Percentiles rank a stretch among this genome's conserved stretches.
Evolutionary conservation across 257 asterid species (phyloP).

Genomic region (Plectranthus barbatus): DNA sequence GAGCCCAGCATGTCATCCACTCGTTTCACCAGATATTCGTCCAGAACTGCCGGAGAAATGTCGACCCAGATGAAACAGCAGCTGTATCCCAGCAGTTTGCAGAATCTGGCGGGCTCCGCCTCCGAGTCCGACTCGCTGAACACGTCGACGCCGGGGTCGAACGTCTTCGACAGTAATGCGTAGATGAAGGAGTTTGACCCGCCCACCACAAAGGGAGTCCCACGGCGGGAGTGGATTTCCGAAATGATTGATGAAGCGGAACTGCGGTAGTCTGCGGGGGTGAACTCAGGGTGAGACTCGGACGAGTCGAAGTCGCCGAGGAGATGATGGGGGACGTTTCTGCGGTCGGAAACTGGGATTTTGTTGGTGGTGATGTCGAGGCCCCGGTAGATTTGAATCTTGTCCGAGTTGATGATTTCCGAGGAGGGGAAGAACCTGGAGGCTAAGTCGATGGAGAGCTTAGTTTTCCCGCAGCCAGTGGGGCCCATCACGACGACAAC

Average conservation of each 20-base stretch:
- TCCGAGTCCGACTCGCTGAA: conserved; percentile 29
- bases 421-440: conserved; percentile 47
- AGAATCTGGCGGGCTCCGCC: too few relatives aligned
- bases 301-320: conserved; percentile 56
- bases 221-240: conserved; percentile 26
- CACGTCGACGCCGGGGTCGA: conserved; percentile 37
- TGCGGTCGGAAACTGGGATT: conserved; percentile 38
- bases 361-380: conserved; percentile 70
- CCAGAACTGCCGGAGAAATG: conserved; percentile 66
- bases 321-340: conserved; percentile 51
- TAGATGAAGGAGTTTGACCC: conserved; percentile 79
- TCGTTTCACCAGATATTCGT: conserved; percentile 35
- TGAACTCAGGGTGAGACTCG: conserved; percentile 45
- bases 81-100: conserved; percentile 38
- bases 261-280: conserved; percentile 47
- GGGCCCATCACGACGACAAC: conserved; percentile 68
- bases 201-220: conserved; percentile 55
- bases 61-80: conserved; percentile 73
- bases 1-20: conserved; percentile 74
- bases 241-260: conserved; percentile 32
- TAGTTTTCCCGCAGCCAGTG: conserved; percentile 79
- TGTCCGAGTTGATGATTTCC: conserved; percentile 77
- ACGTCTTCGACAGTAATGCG: conserved; percentile 37
- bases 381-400: too few relatives aligned
- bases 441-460: conserved; percentile 61